Evolutionary conservation across 805 yeast genomes (phyloP).

Genomic region (Wickerhamomyces chaumierensis): DNA sequence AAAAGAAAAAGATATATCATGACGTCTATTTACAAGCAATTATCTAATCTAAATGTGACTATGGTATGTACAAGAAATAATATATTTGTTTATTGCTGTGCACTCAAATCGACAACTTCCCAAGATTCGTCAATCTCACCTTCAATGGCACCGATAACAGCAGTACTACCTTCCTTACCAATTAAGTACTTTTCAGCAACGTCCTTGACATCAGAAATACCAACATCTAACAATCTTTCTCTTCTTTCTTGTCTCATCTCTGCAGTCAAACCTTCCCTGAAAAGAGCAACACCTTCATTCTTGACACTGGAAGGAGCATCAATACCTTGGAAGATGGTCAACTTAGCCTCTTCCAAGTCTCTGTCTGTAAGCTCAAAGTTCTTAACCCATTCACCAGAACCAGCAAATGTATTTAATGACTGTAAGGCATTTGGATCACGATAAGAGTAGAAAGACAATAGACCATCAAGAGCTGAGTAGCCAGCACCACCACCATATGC

Average conservation of each 20-base stretch:
- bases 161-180: constrained; percentile 19
- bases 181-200: constrained; percentile 61
- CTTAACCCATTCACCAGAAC: constrained; percentile 38
- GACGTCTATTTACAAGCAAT: too few relatives aligned
- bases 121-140: constrained; percentile 7
- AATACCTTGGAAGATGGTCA: constrained; percentile 80
- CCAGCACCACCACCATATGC: constrained; percentile 96
- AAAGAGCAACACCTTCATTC: constrained; percentile 59
- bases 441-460: constrained; percentile 77
- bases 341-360: constrained; percentile 81
- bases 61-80: constrained; percentile 1
- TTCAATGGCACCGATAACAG: constrained; percentile 31
- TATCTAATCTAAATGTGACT: too few relatives aligned
- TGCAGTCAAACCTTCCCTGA: constrained; percentile 62
- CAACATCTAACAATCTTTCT: constrained; percentile 56
- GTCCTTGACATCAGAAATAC: constrained; percentile 44
- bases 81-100: not conserved
- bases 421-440: constrained; percentile 83
- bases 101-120: constrained; percentile 13
- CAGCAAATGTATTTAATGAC: constrained; percentile 49
- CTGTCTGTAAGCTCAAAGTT: constrained; percentile 39
- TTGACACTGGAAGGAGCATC: constrained; percentile 84
- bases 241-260: constrained; percentile 76
- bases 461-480: constrained; percentile 72
- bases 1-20: too few relatives aligned